These are phyloP conservation scores for Aspergillus tanneri DNA, from an alignment of 2,329 filamentous ascomycete species.

Conservation along the genomic window DNA sequence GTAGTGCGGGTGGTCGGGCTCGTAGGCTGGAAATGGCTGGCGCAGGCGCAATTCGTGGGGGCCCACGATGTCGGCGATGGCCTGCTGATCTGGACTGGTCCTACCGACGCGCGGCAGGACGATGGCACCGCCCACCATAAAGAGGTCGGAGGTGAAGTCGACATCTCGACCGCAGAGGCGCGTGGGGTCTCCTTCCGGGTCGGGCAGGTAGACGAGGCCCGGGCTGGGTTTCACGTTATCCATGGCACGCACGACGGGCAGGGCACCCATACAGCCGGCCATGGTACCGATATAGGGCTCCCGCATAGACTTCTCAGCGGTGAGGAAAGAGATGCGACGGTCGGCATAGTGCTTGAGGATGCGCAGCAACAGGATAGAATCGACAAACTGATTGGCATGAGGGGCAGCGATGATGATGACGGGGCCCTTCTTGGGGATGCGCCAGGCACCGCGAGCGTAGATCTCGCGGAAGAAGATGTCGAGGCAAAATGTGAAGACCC, in stretches of 20 bases:
- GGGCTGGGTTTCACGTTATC: constrained; percentile 77
- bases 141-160: constrained; percentile 72
- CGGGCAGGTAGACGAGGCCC: constrained; percentile 83
- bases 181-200: constrained; percentile 79
- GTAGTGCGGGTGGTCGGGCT: constrained; percentile 63
- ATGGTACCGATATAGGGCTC: constrained; percentile 84
- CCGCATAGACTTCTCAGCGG: constrained; percentile 92
- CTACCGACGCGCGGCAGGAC: constrained; percentile 84
- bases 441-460: constrained; percentile 94
- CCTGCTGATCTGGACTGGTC: constrained; percentile 68
- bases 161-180: constrained; percentile 77
- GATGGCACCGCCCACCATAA: constrained; percentile 76
- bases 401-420: constrained; percentile 95
- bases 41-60: constrained; percentile 81
- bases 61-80: constrained; percentile 77
- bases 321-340: constrained; percentile 86
- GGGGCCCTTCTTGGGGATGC: constrained; percentile 82
- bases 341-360: constrained; percentile 82
- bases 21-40: constrained; percentile 69
- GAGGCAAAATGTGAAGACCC: constrained; percentile 65
- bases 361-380: constrained; percentile 89
- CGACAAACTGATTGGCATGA: constrained; percentile 98
- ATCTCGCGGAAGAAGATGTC: constrained; percentile 99
- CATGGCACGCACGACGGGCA: constrained; percentile 87
- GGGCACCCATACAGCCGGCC: constrained; percentile 79